A percentile compares a stretch with the other conserved stretches of the same genome.
These are phyloP conservation scores for Ophiostoma pallidulum DNA, from an alignment of 2,329 filamentous ascomycete genomes.

Conservation along the genomic window DNA sequence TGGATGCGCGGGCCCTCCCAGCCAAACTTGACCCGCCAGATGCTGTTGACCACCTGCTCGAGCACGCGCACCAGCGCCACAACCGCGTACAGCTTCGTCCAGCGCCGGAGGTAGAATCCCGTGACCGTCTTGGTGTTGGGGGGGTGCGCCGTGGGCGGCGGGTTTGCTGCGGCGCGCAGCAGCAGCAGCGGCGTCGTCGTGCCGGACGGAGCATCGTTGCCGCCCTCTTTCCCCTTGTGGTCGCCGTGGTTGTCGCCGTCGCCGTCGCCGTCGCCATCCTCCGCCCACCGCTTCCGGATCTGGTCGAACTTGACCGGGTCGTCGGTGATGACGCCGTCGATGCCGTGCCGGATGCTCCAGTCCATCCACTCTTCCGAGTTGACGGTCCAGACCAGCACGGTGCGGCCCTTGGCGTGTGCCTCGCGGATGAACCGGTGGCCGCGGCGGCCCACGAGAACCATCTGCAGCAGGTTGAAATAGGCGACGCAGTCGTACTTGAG, in stretches of 20 bases:
- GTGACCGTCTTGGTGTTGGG: constrained; percentile 1
- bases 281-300: constrained; percentile 36
- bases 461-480: constrained; percentile 69
- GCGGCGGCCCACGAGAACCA: constrained; percentile 56
- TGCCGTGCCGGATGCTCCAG: constrained; percentile 56
- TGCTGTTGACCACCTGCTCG: constrained; percentile 3
- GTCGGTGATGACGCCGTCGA: constrained; percentile 83
- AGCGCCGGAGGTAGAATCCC: constrained; percentile 16
- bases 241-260: neutral
- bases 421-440: constrained; percentile 58
- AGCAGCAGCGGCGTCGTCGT: constrained; percentile 1
- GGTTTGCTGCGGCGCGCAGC: neutral
- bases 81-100: constrained; percentile 13
- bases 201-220: neutral
- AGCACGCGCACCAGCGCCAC: constrained; percentile 10
- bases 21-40: constrained; percentile 10
- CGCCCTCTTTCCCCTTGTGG: neutral
- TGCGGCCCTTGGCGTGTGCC: constrained; percentile 44
- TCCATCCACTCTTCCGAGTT: constrained; percentile 72
- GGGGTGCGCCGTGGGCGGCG: constrained; percentile 8
- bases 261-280: neutral
- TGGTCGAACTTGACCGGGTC: constrained; percentile 61
- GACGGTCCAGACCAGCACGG: constrained; percentile 77
- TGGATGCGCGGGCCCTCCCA: constrained; percentile 9
- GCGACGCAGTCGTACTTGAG: constrained; percentile 47